Evolutionary conservation across 768 basidiomycete genomes (phyloP), one percentile per base, ranked within the genome.

Genomic region (Butyriboletus loyo): DNA sequence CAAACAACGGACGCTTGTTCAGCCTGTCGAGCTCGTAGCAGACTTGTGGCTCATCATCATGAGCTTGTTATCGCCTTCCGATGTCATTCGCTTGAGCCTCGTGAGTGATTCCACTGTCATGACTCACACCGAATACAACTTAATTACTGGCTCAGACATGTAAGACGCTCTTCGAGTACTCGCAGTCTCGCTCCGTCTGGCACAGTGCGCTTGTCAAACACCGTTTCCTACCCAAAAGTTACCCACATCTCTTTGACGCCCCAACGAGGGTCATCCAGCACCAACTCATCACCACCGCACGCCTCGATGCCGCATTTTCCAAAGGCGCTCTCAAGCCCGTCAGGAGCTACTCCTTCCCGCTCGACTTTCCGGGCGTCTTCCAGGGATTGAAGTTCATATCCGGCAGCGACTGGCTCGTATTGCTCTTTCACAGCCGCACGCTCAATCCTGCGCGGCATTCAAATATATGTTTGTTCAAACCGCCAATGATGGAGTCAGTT

Each of bases 1-100:
- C 28, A 19, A 50, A 17, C 53, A 17, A 15, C 41, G 2, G 25
- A 17, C 21, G 5, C 2, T 30, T 17, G 10, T 28, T 3, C 40
- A 35, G 10, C n/a, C 42, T 11, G 30, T 62, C 17, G 54, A 53
- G 21, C 66, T 69, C 40, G 56, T 56, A 27, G 63, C 61, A 14
- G 66, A 68, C 27, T 28, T 68, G 39, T 68, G 66, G 66, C 54
- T 68, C 34, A 54, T 66, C 35, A 59, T 68, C 42, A 70, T 69
- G 66, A 24, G 54, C 43, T 49, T 66, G 10, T 38, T 69, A 27
- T 61, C 68, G 21, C 59, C 68, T 0, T 45, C 57, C 4, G 68
- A 68, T 28, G 30, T 68, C 36, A 48, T 64, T 22, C 55, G 45
- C 24, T 48, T 70, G 49, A 57, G 66, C 41, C 61, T 49, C 19